Evolutionary conservation across 768 basidiomycete genomes (phyloP), one percentile per base, ranked within the genome.

Genomic region (Lactarius evosmus): DNA sequence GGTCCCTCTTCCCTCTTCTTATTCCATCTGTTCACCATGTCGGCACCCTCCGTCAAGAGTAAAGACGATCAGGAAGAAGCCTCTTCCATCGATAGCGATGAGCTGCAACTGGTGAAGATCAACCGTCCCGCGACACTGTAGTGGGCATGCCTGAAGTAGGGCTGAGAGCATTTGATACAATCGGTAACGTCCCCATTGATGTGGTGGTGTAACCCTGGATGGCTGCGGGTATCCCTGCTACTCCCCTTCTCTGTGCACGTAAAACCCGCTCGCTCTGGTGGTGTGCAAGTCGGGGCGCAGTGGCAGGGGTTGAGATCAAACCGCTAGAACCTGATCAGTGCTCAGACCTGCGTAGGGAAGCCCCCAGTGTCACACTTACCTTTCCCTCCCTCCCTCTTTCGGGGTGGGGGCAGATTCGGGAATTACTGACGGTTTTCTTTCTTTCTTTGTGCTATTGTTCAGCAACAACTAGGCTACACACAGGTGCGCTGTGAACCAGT

Each of bases 321-420:
- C 93, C 92, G 93, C 87, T 85, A 76, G 90, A 94, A 94, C 93
- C 91, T 95, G 93, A 91, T 83, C 88, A 93, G 91, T 82, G 89
- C 85, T 92, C 83, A 93, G 82, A 92, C 90, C 91, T 93, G 93
- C 93, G 93, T 91, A 93, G 92, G 91, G 91, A 95, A 91, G 88
- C 88, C 89, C 80, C 80, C 83, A 88, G 88, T 84, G 79, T 87
- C 77, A 70, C 72, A 70, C 66, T 63, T 78, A 77, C 81, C 76
- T 76, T 75, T 76, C 70, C 66, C 73, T 22, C 75, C 74, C 72
- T 67, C 73, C 77, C 75, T 78, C 74, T 70, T 74, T 68, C 63
- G 64, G 69, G 71, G 72, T 74, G 76, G 78, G 80, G 72, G 70
- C 72, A 60, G 69, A 65, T 69, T 70, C 40, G 27, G 69, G 70